phyloP scores from a whole-genome alignment of 108 stramenopile species.

The Chaetoceros tenuissimus region DNA sequence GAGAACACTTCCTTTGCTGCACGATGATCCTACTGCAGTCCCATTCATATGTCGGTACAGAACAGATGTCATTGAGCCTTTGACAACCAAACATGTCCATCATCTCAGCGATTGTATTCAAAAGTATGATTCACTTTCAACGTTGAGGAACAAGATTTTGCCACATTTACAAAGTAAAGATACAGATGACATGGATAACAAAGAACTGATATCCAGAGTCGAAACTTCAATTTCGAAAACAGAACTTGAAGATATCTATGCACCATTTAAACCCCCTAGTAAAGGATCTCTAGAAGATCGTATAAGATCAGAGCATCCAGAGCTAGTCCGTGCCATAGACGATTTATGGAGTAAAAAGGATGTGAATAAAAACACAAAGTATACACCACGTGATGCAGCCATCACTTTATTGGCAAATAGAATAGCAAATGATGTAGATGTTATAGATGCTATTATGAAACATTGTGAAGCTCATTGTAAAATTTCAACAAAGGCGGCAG shows the following conservation, averaged over 20 bases:
- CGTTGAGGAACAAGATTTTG: slow-evolving; percentile 34
- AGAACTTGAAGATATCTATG: slow-evolving; percentile 50
- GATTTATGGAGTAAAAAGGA: slow-evolving; percentile 24
- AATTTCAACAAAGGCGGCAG: slow-evolving; percentile 19
- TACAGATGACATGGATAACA: slow-evolving; percentile 1
- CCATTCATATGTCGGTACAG: slow-evolving; percentile 63
- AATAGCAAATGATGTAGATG: slow-evolving; percentile 36
- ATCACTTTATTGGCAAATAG: slow-evolving; percentile 33
- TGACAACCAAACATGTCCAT: slow-evolving; percentile 46
- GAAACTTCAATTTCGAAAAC: slow-evolving; percentile 36
- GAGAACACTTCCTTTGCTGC: slow-evolving; percentile 34
- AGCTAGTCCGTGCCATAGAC: slow-evolving; percentile 30
- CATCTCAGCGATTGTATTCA: slow-evolving; percentile 24
- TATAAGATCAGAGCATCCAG: slow-evolving; percentile 35
- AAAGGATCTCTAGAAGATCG: slow-evolving; percentile 48
- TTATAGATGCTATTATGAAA: slow-evolving; percentile 29
- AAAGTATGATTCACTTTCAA: slow-evolving; percentile 17
- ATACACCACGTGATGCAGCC: slow-evolving; percentile 27
- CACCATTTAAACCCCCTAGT: slow-evolving; percentile 49
- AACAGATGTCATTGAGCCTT: slow-evolving; percentile 40
- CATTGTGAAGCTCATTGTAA: slow-evolving; percentile 16
- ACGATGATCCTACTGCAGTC: slow-evolving; percentile 32
- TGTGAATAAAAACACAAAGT: not conserved
- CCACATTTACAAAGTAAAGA: no score
- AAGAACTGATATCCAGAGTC: slow-evolving; percentile 4